Evolutionary conservation across 768 basidiomycete species (phyloP).

Genomic region (Tricholoma hemisulphureum): DNA sequence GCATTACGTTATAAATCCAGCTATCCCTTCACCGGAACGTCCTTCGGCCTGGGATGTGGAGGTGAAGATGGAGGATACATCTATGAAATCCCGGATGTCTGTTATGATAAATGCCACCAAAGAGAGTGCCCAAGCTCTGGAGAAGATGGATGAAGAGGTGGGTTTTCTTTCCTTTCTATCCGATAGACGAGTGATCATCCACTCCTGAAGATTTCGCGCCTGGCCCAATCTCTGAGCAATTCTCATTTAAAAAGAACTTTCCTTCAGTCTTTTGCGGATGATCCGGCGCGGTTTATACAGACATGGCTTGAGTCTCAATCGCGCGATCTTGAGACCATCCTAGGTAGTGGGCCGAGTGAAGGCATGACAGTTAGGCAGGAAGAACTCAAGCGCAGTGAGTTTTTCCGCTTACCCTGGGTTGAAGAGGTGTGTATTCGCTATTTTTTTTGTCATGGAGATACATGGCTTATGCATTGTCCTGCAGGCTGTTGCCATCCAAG

Average conservation of each 20-base stretch:
- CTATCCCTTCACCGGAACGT: conserved; percentile 60
- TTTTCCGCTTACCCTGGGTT: conserved; percentile 92
- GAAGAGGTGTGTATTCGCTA: conserved; percentile 48
- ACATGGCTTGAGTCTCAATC: conserved; percentile 92
- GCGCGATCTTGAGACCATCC: conserved; percentile 81
- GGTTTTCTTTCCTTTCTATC: conserved; percentile 4
- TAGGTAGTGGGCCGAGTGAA: conserved; percentile 85
- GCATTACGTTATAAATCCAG: conserved; percentile 71
- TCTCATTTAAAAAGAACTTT: conserved; percentile 86
- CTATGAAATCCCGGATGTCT: conserved; percentile 70
- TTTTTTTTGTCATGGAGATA: not conserved
- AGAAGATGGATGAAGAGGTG: conserved; percentile 87
- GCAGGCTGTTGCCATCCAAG: conserved; percentile 81
- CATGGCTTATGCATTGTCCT: conserved; percentile 2
- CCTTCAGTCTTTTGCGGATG: conserved; percentile 73
- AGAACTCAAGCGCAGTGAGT: conserved; percentile 84
- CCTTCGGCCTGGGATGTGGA: conserved; percentile 86
- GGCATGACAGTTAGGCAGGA: conserved; percentile 81
- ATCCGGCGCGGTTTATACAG: conserved; percentile 81
- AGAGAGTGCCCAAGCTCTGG: conserved; percentile 64
- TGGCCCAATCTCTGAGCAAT: conserved; percentile 83
- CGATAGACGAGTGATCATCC: not conserved
- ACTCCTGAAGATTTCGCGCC: conserved; percentile 36
- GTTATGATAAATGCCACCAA: conserved; percentile 68
- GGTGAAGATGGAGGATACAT: conserved; percentile 79